Base-by-base conservation (phyloP, 2,329 filamentous ascomycete genomes). In the Xylaria digitata region DNA sequence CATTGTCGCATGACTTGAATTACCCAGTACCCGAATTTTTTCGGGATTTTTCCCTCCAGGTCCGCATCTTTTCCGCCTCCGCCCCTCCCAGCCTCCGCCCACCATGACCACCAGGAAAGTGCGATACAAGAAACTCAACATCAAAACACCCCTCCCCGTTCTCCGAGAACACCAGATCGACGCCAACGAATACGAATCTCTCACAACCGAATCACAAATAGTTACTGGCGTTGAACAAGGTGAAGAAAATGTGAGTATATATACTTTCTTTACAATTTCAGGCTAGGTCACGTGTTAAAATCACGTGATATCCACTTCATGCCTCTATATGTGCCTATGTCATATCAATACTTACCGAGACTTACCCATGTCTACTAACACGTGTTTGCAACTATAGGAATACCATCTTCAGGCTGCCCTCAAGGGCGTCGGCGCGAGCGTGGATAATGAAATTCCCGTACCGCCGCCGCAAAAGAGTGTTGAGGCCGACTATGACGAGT, bases 151-250 rank as follows among this genome's bases (percentile, higher is more conserved):
- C 75, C 90, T 97, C 78, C 90, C 90, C 67, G 90, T 99, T 75
- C 87, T 97, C 77, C 89, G 92, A 80, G 95, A 98, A 83, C 87
- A 93, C 80, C 92, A 98, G 78, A 91, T 98, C 82, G 94, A 97
- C 78, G 86, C 91, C 77, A 87, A 86, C 76, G 89, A 94, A 81
- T 97, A 97, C 80, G 93, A 97, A 82, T 88, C 92, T 75, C 90
- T 95, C 78, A 92, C 91, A 74, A 91, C 91, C 79, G 87, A 92
- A 88, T 84, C 89, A 86, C 82, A 93, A 90, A 93, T 97, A 78
- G 94, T 96, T 78, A 97, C 94, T 73, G 96, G 96, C 81, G 96
- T 99, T 75, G 96, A 99, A 82, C 94, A 97, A 79, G 92, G 90
- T 72, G 96, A 99, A 83, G 94, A 98, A 88, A 95, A 95, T 84